Percentiles rank a stretch among this genome's conserved stretches.
phyloP scores from a whole-genome alignment of 139 green algal species.

The Tetraselmis striata region DNA sequence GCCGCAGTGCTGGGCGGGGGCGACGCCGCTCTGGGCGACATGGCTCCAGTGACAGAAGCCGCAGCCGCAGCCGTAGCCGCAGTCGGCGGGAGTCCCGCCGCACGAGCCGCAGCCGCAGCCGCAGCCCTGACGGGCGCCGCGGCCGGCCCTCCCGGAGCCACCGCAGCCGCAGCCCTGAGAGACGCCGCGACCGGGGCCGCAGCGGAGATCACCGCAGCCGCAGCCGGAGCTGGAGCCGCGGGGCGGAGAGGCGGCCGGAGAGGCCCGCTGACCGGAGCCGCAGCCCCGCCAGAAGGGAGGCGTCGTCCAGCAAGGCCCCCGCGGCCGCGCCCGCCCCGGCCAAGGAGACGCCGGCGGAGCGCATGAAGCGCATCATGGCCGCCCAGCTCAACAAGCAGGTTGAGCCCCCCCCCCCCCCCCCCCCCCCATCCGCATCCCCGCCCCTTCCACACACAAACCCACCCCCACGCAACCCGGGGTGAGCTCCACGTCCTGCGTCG shows the following conservation, averaged over 20 bases:
- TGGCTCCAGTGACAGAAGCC: too few species aligned
- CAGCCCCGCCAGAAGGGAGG: neutral
- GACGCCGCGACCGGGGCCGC: neutral
- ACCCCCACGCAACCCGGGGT: too few species aligned
- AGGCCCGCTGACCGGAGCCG: neutral
- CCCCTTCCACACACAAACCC: too few species aligned
- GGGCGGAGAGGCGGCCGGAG: neutral
- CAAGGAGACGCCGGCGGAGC: slow-evolving; percentile 67
- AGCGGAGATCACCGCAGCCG: slow-evolving; percentile 13
- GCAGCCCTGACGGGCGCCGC: neutral
- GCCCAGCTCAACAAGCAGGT: slow-evolving; percentile 69
- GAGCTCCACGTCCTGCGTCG: too few species aligned
- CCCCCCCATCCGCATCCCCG: neutral
- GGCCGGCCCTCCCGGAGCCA: neutral
- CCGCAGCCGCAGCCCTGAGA: neutral
- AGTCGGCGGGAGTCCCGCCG: neutral
- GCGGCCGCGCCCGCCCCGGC: neutral
- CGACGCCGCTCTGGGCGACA: too few species aligned
- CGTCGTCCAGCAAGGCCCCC: neutral
- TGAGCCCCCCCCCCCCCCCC: too few species aligned
- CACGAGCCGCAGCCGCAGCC: neutral
- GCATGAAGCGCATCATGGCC: slow-evolving; percentile 71
- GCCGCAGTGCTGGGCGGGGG: too few species aligned
- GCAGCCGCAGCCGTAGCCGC: neutral
- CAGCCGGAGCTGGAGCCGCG: neutral